Evolutionary conservation across 306 rosid genomes (phyloP), one percentile per base, ranked within the genome.

Genomic region (Abrus precatorius): DNA sequence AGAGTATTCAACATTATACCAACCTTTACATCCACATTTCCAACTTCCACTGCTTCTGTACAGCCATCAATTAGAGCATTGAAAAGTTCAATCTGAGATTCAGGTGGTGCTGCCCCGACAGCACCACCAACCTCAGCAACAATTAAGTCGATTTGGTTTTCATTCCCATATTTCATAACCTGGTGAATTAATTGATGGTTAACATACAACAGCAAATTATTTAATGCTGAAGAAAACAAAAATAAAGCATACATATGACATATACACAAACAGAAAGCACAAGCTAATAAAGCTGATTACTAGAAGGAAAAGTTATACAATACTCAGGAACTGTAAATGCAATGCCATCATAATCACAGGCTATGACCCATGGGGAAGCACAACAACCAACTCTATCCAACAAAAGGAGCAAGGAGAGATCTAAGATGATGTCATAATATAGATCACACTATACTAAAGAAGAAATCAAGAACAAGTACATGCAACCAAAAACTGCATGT

Each of bases 121-220:
- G 92, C 81, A 69, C 99, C 98, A 73, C 98, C 93, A 64, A 93
- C 97, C 85, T 96, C 99, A 38, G 88, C 90, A 75, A 77, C 92
- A 68, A 93, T 92, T 76, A 86, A 82, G 86, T 91, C 80, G 40
- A 93, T 83, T 86, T 93, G 97, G 88, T 92, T 93, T 86, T 90
- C 91, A 70, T 96, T 93, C 62, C 98, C 99, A 86, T 85, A 96
- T 78, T 93, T 96, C 97, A 96, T 86, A 74, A 91, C 95, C 99
- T 96, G 80, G 41, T 38, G 52, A 74, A 73, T 86, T 77, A 82
- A 61, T 73, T 57, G 27, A 14, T 53, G 40, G 67, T 72, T 14
- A 83, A 12, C 60, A 76, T 44, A 76, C 61, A 76, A 41, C 81
- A 76, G 50, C 34, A 32, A 66, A 64, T 54, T 32, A 71, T 50